Evolutionary conservation across 2,329 filamentous ascomycete species (phyloP), one percentile per base, ranked within the genome.

Genomic region (Gremmenia infestans): DNA sequence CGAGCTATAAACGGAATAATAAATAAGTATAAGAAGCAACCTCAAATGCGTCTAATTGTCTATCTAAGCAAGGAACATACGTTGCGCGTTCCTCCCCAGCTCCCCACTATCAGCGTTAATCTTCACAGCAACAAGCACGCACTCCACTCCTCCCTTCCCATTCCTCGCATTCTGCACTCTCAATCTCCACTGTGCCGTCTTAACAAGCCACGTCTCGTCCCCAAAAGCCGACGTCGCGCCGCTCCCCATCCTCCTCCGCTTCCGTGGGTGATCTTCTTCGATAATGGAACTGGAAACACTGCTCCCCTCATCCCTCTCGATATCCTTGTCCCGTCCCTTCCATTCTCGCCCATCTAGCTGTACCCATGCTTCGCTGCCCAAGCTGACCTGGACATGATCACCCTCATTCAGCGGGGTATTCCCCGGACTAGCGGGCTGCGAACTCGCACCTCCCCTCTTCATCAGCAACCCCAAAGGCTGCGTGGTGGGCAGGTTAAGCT

Each of bases 81-180:
- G 79, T 50, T 76, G 71, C 50, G 72, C 73, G 73, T 95, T 96
- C 60, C 89, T 80, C 11, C 78, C 78, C 59, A 78, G 76, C 71
- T 93, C 83, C 7, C 78, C 79, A 52, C 79, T 86, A 63, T 85
- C 81, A 0, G 86, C 87, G 63, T 95, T 88, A 25, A 96, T 68
- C 71, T 89, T 91, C 36, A 92, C 88, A 0, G 85, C 88, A 15
- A 88, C 78, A 50, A 96, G 78, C 22, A 90, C 78, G 56, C 89
- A 87, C 72, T 93, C 87, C 54, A 86, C 77, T 2, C 76, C 75
- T 39, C 74, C 76, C 65, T 78, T 82, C 49, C 78, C 78, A 50
- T 71, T 71, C 8, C 55, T 43, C 11, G 70, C 69, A 6, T 72
- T 71, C 66, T 87, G 85, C 28, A 95, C 82, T 43, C 81, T 78